Evolutionary conservation across 176 grass and related monocot species (phyloP).

Genomic region (Zizania latifolia): DNA sequence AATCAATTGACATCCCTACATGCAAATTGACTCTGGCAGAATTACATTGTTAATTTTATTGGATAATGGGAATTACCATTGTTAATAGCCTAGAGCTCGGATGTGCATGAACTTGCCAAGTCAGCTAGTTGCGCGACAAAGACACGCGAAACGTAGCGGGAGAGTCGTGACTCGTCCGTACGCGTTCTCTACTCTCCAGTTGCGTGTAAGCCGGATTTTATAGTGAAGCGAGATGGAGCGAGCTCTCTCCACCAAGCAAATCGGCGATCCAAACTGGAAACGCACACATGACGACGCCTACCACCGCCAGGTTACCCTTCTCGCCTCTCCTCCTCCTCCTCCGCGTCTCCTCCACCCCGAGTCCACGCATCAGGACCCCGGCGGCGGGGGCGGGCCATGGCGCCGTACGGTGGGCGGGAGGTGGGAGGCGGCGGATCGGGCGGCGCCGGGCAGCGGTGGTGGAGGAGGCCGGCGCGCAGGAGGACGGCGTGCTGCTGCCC

Average conservation of each 20-base stretch:
- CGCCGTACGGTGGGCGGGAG: conserved; percentile 14
- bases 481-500: conserved; percentile 54
- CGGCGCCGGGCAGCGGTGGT: conserved; percentile 39
- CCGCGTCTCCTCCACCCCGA: not conserved
- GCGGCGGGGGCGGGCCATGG: not conserved
- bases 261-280: not conserved
- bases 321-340: not conserved
- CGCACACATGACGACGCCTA: not conserved
- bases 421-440: not conserved
- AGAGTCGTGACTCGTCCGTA: no score
- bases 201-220: not conserved
- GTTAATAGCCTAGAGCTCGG: no score
- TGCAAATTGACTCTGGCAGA: no score
- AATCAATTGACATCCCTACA: no score
- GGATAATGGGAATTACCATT: no score
- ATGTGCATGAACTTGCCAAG: not conserved
- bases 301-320: not conserved
- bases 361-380: not conserved
- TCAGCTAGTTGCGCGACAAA: not conserved
- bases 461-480: conserved; percentile 50
- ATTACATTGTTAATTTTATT: no score
- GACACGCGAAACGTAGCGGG: not conserved
- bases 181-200: no score
- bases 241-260: conserved; percentile 40
- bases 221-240: not conserved